A percentile compares a stretch with the other conserved stretches of the same genome.
These are phyloP conservation scores for Immersiella caudata DNA, from an alignment of 495 filamentous ascomycete species.

Conservation along the genomic window DNA sequence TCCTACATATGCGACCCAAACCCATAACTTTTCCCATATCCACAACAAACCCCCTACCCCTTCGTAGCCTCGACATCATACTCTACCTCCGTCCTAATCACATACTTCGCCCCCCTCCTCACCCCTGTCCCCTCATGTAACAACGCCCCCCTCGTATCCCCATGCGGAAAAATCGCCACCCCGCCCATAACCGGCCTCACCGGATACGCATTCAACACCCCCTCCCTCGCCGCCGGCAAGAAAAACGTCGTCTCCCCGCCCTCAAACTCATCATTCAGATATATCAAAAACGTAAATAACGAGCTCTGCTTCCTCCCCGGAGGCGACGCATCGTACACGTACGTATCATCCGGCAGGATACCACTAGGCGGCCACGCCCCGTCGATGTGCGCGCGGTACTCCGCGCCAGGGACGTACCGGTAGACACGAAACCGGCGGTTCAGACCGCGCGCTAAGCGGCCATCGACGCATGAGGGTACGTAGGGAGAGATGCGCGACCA, in stretches of 20 bases:
- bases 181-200: slow-evolving; percentile 52
- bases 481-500: slow-evolving; percentile 46
- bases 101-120: slow-evolving; percentile 49
- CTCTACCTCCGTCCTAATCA: slow-evolving; percentile 53
- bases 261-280: slow-evolving; percentile 56
- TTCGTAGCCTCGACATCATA: slow-evolving; percentile 44
- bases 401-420: slow-evolving; percentile 54
- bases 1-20: no score
- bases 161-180: slow-evolving; percentile 52
- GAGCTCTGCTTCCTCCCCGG: slow-evolving; percentile 48
- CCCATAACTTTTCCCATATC: not conserved
- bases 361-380: slow-evolving; percentile 54
- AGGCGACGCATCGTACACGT: slow-evolving; percentile 52
- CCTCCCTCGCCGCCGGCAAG: slow-evolving; percentile 46
- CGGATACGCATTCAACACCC: slow-evolving; percentile 50
- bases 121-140: slow-evolving; percentile 55
- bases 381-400: slow-evolving; percentile 52
- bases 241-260: slow-evolving; percentile 57
- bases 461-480: slow-evolving; percentile 40
- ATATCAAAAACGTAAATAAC: slow-evolving; percentile 55
- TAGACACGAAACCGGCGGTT: slow-evolving; percentile 55
- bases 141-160: slow-evolving; percentile 46
- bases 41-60: not conserved
- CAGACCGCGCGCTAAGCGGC: slow-evolving; percentile 44
- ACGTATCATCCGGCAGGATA: slow-evolving; percentile 42